Evolutionary conservation across 805 yeast genomes (phyloP).

Genomic region (Tetrapisispora fleetii): DNA sequence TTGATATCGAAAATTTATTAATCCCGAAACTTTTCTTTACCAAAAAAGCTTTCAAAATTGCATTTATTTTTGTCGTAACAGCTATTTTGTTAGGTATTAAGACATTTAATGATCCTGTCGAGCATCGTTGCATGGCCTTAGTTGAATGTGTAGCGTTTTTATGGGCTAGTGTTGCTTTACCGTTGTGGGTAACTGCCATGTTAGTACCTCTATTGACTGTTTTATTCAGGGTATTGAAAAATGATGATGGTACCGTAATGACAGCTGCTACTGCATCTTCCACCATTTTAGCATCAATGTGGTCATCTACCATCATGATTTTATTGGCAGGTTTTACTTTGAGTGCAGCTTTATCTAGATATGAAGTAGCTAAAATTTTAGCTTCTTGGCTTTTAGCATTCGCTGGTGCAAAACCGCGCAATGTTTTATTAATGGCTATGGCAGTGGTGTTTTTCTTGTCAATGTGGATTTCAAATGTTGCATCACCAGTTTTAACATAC

Average conservation of each 20-base stretch:
- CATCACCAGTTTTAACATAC: constrained; percentile 87
- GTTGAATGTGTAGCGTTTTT: constrained; percentile 56
- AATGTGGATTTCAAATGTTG: constrained; percentile 96
- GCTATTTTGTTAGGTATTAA: constrained; percentile 46
- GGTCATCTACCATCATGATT: constrained; percentile 89
- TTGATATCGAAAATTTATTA: constrained; percentile 20
- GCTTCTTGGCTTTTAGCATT: constrained; percentile 72
- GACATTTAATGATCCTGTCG: constrained; percentile 51
- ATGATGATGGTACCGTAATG: constrained; percentile 44
- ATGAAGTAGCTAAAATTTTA: constrained; percentile 77
- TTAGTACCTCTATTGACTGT: constrained; percentile 76
- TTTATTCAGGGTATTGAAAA: constrained; percentile 51
- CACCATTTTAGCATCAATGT: constrained; percentile 72
- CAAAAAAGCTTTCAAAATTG: constrained; percentile 39
- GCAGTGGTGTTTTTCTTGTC: constrained; percentile 72
- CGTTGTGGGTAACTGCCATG: constrained; percentile 83
- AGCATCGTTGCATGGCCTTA: constrained; percentile 56
- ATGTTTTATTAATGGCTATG: constrained; percentile 72
- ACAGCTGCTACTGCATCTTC: constrained; percentile 55
- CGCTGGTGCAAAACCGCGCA: constrained; percentile 78
- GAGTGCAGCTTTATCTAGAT: constrained; percentile 88
- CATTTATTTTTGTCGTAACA: constrained; percentile 41
- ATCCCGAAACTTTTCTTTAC: constrained; percentile 42
- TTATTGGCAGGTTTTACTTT: constrained; percentile 85
- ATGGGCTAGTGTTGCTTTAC: constrained; percentile 95